phyloP scores from a whole-genome alignment of 371 early-diverging fungal species.

The Polyrhizophydium stewartii region DNA sequence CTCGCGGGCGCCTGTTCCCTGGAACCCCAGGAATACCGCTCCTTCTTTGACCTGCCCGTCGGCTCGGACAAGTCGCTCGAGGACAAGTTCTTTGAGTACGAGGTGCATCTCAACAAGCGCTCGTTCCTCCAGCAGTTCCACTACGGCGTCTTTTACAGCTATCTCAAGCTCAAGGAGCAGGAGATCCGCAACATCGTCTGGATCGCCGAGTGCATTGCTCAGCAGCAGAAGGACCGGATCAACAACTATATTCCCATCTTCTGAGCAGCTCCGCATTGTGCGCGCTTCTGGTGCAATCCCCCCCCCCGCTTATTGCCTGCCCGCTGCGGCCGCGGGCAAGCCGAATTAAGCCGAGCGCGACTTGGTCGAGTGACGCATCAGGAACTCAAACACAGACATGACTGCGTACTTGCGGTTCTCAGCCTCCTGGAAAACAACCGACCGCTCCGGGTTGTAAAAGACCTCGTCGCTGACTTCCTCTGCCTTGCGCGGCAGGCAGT shows the following conservation, averaged over 20 bases:
- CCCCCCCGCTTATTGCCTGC: too few relatives aligned
- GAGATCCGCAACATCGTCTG: conserved; percentile 99
- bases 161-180: conserved; percentile 97
- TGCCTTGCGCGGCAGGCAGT: conserved; percentile 91
- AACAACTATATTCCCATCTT: conserved; percentile 76
- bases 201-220: conserved; percentile 99
- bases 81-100: conserved; percentile 92
- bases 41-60: conserved; percentile 43
- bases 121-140: conserved; percentile 97
- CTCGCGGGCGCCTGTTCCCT: not conserved
- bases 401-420: conserved; percentile 98
- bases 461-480: conserved; percentile 96
- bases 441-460: conserved; percentile 80
- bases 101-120: conserved; percentile 88
- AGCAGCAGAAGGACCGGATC: conserved; percentile 93
- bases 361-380: conserved; percentile 12
- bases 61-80: conserved; percentile 66
- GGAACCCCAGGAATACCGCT: conserved; percentile 64
- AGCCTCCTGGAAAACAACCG: conserved; percentile 93
- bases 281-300: too few relatives aligned
- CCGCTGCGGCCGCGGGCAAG: too few relatives aligned
- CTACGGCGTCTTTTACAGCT: conserved; percentile 94
- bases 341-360: too few relatives aligned
- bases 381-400: conserved; percentile 68
- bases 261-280: too few relatives aligned